Evolutionary conservation across 148 eudicot species (phyloP), one percentile per base, ranked within the genome.

Genomic region (Beta vulgaris): DNA sequence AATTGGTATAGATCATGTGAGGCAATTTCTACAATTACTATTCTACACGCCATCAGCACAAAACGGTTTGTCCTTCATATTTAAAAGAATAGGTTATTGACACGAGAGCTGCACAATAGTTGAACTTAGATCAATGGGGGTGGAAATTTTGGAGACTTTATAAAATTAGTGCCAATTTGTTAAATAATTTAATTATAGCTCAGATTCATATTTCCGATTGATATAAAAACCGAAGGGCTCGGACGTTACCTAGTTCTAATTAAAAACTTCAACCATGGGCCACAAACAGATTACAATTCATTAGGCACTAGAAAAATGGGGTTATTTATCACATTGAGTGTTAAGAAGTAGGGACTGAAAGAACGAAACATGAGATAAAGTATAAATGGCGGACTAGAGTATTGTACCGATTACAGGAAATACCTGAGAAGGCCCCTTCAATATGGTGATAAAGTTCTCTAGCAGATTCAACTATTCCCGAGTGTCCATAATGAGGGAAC

Each of bases 381-480:
- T 12, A 39, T 0, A 57, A n/a, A 39, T 44, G 26, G 65, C 14
- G 57, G 26, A 58, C 32, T 32, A 15, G 34, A 51, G 28, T 13
- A 58, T 31, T 43, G 57, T 3, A 51, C 40, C 39, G 29, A 36
- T 46, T 67, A 55, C 26, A 19, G 77, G 2, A 19, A 77, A 40
- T 71, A 77, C 83, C 74, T 77, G 73, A 76, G 35, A 71, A 46
- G 76, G 75, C 73, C 79, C 96, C 91, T 72, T 89, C 96, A 80
- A 89, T 82, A 80, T 91, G 90, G 83, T 74, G 60, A 77, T 84
- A 91, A 37, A 91, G 87, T 75, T 91, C 93, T 31, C 88, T 84
- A 64, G 96, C 93, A 80, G 96, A 87, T 82, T 86, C 93, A 61
- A 87, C 83, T 73, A 91, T 83, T 35, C 96, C 96, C 0, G 96